phyloP scores from a whole-genome alignment of 108 stramenopile species.

The Schizochytrium sp. region DNA sequence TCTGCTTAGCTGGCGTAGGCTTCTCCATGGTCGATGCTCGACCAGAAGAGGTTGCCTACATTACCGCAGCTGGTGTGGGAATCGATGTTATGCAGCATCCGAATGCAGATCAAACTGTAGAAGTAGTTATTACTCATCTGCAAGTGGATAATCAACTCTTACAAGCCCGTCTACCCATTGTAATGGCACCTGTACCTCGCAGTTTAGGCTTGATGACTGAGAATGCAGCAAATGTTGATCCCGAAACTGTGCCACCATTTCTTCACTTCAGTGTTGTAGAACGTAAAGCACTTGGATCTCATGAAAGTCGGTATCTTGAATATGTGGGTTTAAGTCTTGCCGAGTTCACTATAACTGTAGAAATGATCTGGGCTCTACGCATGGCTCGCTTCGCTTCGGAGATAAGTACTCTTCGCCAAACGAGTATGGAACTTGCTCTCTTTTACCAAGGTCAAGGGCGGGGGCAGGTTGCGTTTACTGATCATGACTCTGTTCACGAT shows the following conservation, averaged over 20 bases:
- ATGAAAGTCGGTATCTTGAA: slow-evolving; percentile 33
- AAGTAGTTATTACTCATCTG: not conserved
- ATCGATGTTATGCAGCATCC: not conserved
- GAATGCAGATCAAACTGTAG: not conserved
- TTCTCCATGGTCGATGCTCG: not conserved
- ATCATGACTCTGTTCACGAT: not conserved
- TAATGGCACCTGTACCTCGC: not conserved
- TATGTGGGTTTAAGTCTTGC: not conserved
- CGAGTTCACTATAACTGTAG: not conserved
- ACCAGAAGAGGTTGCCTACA: slow-evolving; percentile 7
- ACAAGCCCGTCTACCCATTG: slow-evolving; percentile 31
- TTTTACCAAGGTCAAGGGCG: not conserved
- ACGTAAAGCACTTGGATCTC: not conserved
- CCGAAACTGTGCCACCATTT: not conserved
- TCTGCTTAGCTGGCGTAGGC: slow-evolving; percentile 1
- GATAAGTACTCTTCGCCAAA: not conserved
- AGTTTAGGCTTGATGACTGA: not conserved
- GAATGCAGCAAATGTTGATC: not conserved
- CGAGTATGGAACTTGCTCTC: not conserved
- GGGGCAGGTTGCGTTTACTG: not conserved
- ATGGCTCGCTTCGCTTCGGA: not conserved
- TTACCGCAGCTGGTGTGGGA: not conserved
- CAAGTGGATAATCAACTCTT: slow-evolving; percentile 28
- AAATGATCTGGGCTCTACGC: slow-evolving; percentile 1
- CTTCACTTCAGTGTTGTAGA: slow-evolving; percentile 26